phyloP scores from a whole-genome alignment of 805 yeast genomes.

The Wickerhamiella siamensis region DNA sequence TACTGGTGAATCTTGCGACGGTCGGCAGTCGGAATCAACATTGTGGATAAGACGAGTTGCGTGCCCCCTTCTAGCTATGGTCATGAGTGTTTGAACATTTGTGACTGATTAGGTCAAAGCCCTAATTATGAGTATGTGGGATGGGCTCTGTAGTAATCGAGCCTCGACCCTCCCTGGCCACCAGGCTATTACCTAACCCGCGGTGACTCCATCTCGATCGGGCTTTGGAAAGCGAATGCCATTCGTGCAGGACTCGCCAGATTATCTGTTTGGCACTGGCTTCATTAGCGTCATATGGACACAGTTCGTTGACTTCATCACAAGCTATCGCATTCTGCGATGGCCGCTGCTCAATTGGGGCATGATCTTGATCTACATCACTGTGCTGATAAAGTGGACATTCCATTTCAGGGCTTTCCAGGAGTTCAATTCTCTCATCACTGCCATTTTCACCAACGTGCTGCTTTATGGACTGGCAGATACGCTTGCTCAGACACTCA shows the following conservation, averaged over 20 bases:
- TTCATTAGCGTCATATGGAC: background rate
- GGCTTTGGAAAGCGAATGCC: constrained; percentile 1
- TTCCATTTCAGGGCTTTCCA: constrained; percentile 29
- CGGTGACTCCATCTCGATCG: no score
- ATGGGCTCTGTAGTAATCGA: no score
- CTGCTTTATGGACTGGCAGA: constrained; percentile 85
- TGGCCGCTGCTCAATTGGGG: constrained; percentile 26
- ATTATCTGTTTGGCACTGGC: background rate
- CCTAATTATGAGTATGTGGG: background rate
- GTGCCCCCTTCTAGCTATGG: background rate
- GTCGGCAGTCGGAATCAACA: constrained; percentile 99
- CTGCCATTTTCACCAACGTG: constrained; percentile 67
- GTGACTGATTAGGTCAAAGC: background rate
- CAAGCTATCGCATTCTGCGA: constrained; percentile 14
- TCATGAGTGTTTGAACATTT: background rate
- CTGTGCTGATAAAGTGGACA: constrained; percentile 22
- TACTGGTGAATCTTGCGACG: constrained; percentile 98
- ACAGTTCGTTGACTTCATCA: background rate
- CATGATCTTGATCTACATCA: constrained; percentile 21
- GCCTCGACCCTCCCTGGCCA: no score
- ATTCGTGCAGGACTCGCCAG: background rate
- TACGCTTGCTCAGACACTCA: constrained; percentile 66
- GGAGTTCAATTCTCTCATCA: constrained; percentile 48
- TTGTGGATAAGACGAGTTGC: constrained; percentile 29
- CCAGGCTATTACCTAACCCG: no score